A percentile compares a stretch with the other conserved stretches of the same genome.
Conservation (phyloP, 2,329 filamentous ascomycete species). For the Trichophyton benhamiae region DNA sequence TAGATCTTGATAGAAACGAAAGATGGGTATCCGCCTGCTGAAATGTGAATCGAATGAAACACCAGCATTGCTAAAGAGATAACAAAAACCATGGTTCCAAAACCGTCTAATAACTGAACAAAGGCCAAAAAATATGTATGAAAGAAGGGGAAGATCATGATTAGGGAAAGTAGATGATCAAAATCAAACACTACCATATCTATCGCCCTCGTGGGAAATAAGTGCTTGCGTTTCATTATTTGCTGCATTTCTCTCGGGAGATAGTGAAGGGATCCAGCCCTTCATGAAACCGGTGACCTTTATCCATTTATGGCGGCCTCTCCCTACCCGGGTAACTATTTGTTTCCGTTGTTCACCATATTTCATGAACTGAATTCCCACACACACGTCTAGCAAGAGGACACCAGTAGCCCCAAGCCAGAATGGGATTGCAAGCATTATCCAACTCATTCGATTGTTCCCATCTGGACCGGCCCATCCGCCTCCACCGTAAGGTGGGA, state of each 20-base stretch:
- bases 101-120: background rate
- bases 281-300: conserved; percentile 53
- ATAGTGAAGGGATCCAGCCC: conserved; percentile 48
- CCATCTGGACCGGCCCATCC: conserved; percentile 49
- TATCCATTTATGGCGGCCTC: conserved; percentile 39
- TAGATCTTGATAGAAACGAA: too few relatives aligned
- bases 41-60: too few relatives aligned
- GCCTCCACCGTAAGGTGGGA: conserved; percentile 43
- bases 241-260: conserved; percentile 21
- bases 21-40: too few relatives aligned
- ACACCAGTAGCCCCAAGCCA: conserved; percentile 56
- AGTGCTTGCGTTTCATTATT: conserved; percentile 22
- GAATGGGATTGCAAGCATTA: conserved; percentile 48
- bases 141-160: background rate
- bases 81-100: too few relatives aligned
- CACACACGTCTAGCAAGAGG: conserved; percentile 47
- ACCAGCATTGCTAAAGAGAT: too few relatives aligned
- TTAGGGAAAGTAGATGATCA: background rate
- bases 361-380: conserved; percentile 51
- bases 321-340: conserved; percentile 35
- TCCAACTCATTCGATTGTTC: conserved; percentile 44
- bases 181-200: conserved; percentile 26
- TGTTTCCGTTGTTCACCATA: conserved; percentile 40
- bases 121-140: background rate
- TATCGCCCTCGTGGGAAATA: conserved; percentile 18